Percentiles rank a stretch among this genome's conserved stretches.
These are phyloP conservation scores for Amaranthus tricolor DNA, from an alignment of 179 eudicot species.

Conservation along the genomic window DNA sequence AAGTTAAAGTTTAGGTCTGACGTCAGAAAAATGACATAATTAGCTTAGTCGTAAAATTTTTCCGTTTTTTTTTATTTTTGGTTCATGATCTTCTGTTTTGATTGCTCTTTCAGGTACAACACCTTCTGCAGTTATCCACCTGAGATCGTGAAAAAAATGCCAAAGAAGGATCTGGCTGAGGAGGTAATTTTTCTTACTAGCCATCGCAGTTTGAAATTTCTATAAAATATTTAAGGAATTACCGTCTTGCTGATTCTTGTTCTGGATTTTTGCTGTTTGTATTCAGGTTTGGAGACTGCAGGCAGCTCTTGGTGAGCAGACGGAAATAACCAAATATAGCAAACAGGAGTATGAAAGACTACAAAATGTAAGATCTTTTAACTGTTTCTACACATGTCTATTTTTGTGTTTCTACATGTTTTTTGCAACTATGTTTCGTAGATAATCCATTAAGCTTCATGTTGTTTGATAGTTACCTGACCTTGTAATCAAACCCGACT, in stretches of 20 bases:
- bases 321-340: conserved; percentile 78
- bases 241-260: neutral
- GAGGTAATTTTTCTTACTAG: conserved; percentile 48
- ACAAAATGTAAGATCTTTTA: conserved; percentile 63
- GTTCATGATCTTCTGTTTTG: conserved; percentile 8
- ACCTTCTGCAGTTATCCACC: conserved; percentile 91
- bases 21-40: neutral
- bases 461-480: neutral
- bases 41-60: neutral
- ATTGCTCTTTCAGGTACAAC: conserved; percentile 55
- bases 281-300: conserved; percentile 96
- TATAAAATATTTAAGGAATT: neutral
- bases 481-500: neutral
- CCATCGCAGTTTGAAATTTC: neutral
- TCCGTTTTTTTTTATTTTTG: neutral
- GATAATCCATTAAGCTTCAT: neutral
- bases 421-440: neutral
- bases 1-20: neutral
- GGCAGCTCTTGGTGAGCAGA: conserved; percentile 94
- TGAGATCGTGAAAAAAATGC: conserved; percentile 94
- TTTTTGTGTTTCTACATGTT: neutral
- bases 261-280: neutral
- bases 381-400: conserved; percentile 4
- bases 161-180: conserved; percentile 92
- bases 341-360: conserved; percentile 89